Conservation (phyloP, 2,329 filamentous ascomycete genomes). For the Fusarium udum region DNA sequence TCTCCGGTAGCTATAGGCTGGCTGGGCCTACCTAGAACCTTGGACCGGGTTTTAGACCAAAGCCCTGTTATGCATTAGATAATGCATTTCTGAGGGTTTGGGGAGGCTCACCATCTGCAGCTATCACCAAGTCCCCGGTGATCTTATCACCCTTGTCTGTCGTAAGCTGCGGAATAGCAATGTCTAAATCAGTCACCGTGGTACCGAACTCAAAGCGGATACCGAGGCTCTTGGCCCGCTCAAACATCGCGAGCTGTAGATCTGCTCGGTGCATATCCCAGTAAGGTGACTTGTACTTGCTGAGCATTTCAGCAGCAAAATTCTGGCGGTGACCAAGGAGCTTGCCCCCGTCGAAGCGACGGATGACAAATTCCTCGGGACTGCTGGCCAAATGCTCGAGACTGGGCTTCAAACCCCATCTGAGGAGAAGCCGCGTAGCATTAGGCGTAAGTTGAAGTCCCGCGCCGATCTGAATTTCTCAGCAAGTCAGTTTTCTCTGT, state of each 20-base stretch:
- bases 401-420: neutral
- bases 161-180: neutral
- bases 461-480: neutral
- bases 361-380: slow-evolving; percentile 6
- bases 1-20: neutral
- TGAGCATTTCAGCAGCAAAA: slow-evolving; percentile 6
- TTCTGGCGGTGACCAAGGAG: neutral
- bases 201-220: neutral
- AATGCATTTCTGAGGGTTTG: neutral
- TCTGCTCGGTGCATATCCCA: slow-evolving; percentile 14
- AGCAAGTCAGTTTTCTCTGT: neutral
- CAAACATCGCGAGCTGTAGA: slow-evolving; percentile 11
- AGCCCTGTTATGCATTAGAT: neutral
- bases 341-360: slow-evolving; percentile 3
- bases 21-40: neutral
- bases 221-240: neutral
- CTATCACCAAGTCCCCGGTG: neutral
- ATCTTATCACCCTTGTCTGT: neutral
- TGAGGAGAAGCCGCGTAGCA: neutral
- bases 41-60: neutral
- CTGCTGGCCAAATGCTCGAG: neutral
- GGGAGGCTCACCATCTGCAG: neutral
- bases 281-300: slow-evolving; percentile 4
- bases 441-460: neutral
- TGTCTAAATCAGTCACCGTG: neutral